Evolutionary conservation across 2,329 filamentous ascomycete species (phyloP).

Genomic region (Colletotrichum limetticola): DNA sequence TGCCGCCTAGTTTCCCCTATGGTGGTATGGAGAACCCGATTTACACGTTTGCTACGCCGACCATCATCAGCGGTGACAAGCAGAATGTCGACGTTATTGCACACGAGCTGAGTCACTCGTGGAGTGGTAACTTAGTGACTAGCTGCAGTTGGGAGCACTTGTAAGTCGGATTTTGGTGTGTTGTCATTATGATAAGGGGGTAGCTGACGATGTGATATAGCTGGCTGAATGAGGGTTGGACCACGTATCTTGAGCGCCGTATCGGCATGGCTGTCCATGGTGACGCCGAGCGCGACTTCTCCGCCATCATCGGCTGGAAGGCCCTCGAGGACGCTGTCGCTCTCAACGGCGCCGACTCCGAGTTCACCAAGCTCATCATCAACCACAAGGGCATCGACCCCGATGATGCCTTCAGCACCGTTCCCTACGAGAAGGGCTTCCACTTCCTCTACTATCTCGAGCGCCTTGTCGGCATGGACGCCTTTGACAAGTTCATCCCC

Average conservation of each 20-base stretch:
- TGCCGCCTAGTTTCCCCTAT: conserved; percentile 91
- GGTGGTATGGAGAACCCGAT: conserved; percentile 94
- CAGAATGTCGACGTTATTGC: conserved; percentile 98
- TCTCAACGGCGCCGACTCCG: conserved; percentile 83
- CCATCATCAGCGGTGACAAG: conserved; percentile 88
- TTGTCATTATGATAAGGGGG: too few species aligned
- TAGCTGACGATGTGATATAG: conserved; percentile 47
- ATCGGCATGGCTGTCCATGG: conserved; percentile 83
- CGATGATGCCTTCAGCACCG: conserved; percentile 91
- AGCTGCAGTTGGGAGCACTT: conserved; percentile 86
- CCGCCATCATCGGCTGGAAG: conserved; percentile 96
- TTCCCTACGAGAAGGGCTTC: conserved; percentile 98
- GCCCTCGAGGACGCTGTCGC: conserved; percentile 83
- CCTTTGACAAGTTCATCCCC: conserved; percentile 95
- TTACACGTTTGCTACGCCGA: conserved; percentile 95
- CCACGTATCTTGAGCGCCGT: conserved; percentile 90
- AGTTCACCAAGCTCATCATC: conserved; percentile 92
- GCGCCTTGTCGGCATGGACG: conserved; percentile 82
- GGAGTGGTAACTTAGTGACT: conserved; percentile 89
- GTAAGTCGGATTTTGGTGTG: conserved; percentile 50
- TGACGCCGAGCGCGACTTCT: conserved; percentile 89
- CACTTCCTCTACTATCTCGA: conserved; percentile 94
- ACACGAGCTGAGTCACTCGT: conserved; percentile 81
- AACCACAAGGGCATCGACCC: conserved; percentile 91
- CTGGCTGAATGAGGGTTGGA: conserved; percentile 87